Conservation (phyloP, 345 rosid genomes). For the Populus simonii region DNA sequence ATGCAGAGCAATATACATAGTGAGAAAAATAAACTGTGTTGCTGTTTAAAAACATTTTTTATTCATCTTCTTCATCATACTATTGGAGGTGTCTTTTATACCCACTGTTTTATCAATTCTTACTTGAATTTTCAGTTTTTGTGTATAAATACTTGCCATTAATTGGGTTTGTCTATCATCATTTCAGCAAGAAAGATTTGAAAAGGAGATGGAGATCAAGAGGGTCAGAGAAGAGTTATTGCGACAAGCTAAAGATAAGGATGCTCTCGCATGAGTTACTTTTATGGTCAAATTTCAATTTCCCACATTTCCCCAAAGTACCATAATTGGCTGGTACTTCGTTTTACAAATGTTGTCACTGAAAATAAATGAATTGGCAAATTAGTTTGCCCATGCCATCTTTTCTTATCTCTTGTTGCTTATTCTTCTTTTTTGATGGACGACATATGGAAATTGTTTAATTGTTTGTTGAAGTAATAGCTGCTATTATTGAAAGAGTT, state of each 20-base stretch:
- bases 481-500: background rate
- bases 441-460: background rate
- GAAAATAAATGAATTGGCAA: constrained; percentile 6
- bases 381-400: constrained; percentile 1
- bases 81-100: background rate
- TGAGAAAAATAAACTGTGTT: background rate
- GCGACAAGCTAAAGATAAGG: constrained; percentile 43
- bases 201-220: constrained; percentile 55
- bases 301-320: background rate
- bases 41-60: background rate
- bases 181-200: constrained; percentile 56
- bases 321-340: background rate
- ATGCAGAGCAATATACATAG: background rate
- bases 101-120: background rate
- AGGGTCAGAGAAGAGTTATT: constrained; percentile 54
- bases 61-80: background rate
- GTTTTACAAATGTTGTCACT: background rate
- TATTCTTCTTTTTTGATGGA: background rate
- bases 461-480: background rate
- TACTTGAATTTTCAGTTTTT: background rate
- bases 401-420: background rate
- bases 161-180: background rate
- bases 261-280: constrained; percentile 37
- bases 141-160: background rate
- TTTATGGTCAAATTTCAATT: background rate